Evolutionary conservation across 2,329 filamentous ascomycete genomes (phyloP).

Genomic region (Xylaria sp.): DNA sequence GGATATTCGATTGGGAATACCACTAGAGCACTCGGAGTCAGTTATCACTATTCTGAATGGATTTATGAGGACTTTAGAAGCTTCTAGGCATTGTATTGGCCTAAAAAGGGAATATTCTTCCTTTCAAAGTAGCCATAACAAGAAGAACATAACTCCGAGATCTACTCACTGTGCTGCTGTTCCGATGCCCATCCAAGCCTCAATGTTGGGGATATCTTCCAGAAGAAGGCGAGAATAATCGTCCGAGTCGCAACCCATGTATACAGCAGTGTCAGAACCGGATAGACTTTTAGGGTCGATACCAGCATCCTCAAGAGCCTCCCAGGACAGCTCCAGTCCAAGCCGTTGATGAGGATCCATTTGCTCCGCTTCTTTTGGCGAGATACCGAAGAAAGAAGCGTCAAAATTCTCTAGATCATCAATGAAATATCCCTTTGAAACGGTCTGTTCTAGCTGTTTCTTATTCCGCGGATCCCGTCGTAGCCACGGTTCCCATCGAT

Average conservation of each 20-base stretch:
- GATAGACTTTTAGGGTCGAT: conserved; percentile 57
- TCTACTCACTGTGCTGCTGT: conserved; percentile 47
- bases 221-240: conserved; percentile 53
- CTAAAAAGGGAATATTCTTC: too few relatives aligned
- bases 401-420: conserved; percentile 34
- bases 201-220: conserved; percentile 53
- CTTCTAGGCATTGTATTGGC: too few relatives aligned
- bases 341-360: conserved; percentile 38
- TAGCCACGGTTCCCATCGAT: conserved; percentile 2
- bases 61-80: too few relatives aligned
- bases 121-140: too few relatives aligned
- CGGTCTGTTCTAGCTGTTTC: conserved; percentile 38
- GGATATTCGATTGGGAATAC: conserved; percentile 47
- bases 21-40: conserved; percentile 20
- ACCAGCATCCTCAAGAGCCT: conserved; percentile 35
- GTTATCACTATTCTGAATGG: too few relatives aligned
- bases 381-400: conserved; percentile 30
- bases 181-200: conserved; percentile 55
- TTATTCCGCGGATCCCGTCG: conserved; percentile 1
- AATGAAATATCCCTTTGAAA: conserved; percentile 30
- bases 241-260: conserved; percentile 49
- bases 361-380: conserved; percentile 34
- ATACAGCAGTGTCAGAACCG: conserved; percentile 48
- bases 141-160: too few relatives aligned
- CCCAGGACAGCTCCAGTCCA: conserved; percentile 33